phyloP scores from a whole-genome alignment of 2,329 filamentous ascomycete genomes.

The Beauveria australis region DNA sequence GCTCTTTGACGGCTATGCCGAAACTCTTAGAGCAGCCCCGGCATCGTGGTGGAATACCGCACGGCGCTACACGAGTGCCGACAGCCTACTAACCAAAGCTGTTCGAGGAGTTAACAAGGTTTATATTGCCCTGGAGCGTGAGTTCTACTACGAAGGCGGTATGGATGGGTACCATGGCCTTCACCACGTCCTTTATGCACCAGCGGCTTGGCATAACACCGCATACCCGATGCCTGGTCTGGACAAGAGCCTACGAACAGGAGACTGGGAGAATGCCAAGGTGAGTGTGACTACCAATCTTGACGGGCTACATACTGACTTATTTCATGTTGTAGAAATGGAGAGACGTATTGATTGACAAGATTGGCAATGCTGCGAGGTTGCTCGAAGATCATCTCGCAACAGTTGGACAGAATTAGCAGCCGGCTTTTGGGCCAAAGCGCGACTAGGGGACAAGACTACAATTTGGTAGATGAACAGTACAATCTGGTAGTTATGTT shows the following conservation, averaged over 20 bases:
- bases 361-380: neutral
- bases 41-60: neutral
- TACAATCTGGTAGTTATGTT: no score
- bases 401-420: neutral
- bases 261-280: neutral
- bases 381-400: neutral
- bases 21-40: neutral
- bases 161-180: constrained; percentile 1
- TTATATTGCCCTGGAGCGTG: neutral
- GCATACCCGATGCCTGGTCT: neutral
- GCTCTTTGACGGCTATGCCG: neutral
- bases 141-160: constrained; percentile 4
- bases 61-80: neutral
- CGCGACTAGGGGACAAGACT: no score
- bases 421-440: no score
- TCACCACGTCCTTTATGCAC: constrained; percentile 2
- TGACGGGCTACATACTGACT: neutral
- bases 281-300: neutral
- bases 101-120: neutral
- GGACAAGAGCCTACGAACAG: neutral
- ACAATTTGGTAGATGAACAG: no score
- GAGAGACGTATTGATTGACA: neutral
- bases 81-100: neutral
- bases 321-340: neutral
- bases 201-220: neutral